Evolutionary conservation across 805 yeast genomes (phyloP), one percentile per base, ranked within the genome.

Genomic region (Cyberlindnera saturnus): DNA sequence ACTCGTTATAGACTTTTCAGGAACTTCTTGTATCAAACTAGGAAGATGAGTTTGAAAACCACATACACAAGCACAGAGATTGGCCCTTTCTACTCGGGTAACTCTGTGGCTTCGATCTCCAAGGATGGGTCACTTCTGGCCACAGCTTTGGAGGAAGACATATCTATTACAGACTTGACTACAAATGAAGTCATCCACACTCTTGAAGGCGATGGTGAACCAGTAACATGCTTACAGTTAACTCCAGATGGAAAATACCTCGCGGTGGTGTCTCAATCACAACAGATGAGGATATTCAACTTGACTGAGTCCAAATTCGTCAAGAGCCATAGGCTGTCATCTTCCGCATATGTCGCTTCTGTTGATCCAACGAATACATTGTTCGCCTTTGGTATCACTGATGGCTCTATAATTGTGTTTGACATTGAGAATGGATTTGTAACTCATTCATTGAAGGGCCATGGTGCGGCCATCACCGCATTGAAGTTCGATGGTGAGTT

Each of bases 311-410:
- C 59, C 9, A 58, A 65, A 34, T 57, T 79, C 42, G 59, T 69
- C 44, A 79, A 78, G 56, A 66, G 70, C 14, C 73, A 74, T 65
- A 82, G 77, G 59, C 60, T 85, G 36, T 67, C 87, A 3, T 82
- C 96, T 1, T 96, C 97, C 1, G 84, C 86, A 2, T 86, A 86
- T 61, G 82, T 88, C 10, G 74, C 88, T 36, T 71, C 83, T 10
- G 77, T 77, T 18, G 99, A 93, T 62, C 60, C 75, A 3, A 87
- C 97, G 0, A 82, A 95, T 3, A 80, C 96, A 3, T 69, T 93
- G 32, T 77, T 90, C 56, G 95, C 96, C 16, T 81, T 93, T 57
- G 99, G 99, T 33, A 89, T 95, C 38, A 85, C 97, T 1, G 99
- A 93, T 63, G 98, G 99, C 38, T 75, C 81, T 34, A 84, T 90